Percentiles rank a stretch among this genome's conserved stretches.
These are phyloP conservation scores for Triglochin maritima DNA, from an alignment of 106 monocot genomes.

Conservation along the genomic window DNA sequence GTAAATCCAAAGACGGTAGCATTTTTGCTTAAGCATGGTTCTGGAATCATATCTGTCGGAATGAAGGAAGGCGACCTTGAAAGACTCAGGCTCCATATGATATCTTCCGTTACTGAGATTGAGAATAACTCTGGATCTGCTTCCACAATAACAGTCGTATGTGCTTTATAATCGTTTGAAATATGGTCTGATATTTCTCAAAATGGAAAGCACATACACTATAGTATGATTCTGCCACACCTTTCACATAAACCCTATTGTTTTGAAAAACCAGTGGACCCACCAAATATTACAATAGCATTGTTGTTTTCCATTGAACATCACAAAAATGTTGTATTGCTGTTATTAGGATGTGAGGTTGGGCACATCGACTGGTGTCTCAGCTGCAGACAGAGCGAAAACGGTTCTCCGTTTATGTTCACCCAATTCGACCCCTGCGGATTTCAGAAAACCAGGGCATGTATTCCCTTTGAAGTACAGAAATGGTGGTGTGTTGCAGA, in stretches of 20 bases:
- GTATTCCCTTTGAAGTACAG: conserved; percentile 67
- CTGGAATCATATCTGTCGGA: conserved; percentile 77
- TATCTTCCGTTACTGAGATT: conserved; percentile 55
- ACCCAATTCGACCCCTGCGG: conserved; percentile 56
- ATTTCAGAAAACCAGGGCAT: conserved; percentile 83
- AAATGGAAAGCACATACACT: too few species aligned
- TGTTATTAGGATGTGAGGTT: conserved; percentile 43
- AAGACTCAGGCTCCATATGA: conserved; percentile 63
- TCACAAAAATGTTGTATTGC: not conserved
- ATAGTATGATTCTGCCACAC: too few species aligned
- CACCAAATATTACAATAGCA: too few species aligned
- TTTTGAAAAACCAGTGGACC: not conserved
- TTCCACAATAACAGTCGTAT: conserved; percentile 59
- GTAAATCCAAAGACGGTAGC: conserved; percentile 47
- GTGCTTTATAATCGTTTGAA: not conserved
- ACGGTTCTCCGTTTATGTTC: conserved; percentile 58
- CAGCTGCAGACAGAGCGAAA: conserved; percentile 54
- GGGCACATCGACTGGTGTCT: conserved; percentile 55
- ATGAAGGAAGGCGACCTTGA: conserved; percentile 72
- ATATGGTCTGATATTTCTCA: not conserved
- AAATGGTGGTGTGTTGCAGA: conserved; percentile 65
- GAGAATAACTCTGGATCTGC: conserved; percentile 43
- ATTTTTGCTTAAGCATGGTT: conserved; percentile 77
- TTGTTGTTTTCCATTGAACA: too few species aligned
- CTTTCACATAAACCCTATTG: too few species aligned